A percentile compares a stretch with the other conserved stretches of the same genome.
These are phyloP conservation scores for Populus hybrid DNA, from an alignment of 441 rosid species.

Conservation along the genomic window DNA sequence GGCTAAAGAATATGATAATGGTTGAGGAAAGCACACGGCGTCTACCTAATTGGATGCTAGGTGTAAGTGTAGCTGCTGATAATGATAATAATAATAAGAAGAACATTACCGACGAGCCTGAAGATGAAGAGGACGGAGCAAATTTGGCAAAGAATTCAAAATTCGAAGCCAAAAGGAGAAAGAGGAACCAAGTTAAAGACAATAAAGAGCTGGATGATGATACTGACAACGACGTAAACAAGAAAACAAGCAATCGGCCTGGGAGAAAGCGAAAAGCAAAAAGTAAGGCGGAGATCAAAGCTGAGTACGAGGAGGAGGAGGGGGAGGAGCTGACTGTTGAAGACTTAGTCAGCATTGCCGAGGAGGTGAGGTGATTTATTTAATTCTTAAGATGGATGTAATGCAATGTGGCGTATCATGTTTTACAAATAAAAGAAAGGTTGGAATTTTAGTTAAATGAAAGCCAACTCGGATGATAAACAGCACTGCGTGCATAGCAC, in stretches of 20 bases:
- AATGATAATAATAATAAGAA: not conserved
- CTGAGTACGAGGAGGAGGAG: not conserved
- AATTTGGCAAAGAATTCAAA: not conserved
- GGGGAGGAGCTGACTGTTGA: slow-evolving; percentile 35
- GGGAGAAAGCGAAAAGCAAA: slow-evolving; percentile 8
- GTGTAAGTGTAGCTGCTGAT: not conserved
- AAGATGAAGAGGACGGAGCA: not conserved
- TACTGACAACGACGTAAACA: not conserved
- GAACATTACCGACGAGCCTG: not conserved
- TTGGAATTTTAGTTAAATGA: not conserved
- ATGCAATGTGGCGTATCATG: not conserved
- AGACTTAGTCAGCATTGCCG: slow-evolving; percentile 47
- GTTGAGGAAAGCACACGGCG: slow-evolving; percentile 29
- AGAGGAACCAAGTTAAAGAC: not conserved
- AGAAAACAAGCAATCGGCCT: not conserved
- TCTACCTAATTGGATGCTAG: slow-evolving; percentile 38
- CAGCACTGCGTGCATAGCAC: not conserved
- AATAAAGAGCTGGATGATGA: not conserved
- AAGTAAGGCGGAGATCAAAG: not conserved
- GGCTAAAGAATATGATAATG: not conserved
- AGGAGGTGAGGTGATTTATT: slow-evolving; percentile 33
- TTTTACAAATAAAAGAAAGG: not conserved
- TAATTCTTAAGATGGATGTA: not conserved
- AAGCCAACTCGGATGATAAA: not conserved
- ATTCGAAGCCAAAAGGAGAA: not conserved